Conservation (phyloP, 768 basidiomycete species). For the Mycena vulgaris region DNA sequence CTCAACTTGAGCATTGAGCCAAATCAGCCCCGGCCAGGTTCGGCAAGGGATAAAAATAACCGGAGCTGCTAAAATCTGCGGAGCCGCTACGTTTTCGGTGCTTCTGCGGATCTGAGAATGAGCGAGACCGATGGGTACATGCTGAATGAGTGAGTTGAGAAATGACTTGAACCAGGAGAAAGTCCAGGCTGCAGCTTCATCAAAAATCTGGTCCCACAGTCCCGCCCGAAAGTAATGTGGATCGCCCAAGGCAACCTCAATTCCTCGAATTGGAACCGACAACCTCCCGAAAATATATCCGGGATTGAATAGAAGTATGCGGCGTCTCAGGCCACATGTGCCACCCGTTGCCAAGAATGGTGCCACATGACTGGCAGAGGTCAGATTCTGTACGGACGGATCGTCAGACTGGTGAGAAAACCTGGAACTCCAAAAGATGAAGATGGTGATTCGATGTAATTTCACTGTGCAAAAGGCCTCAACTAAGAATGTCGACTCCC, state of each 20-base stretch:
- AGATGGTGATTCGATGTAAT: background rate
- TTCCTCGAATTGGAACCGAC: background rate
- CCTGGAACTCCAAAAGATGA: background rate
- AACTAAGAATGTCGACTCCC: background rate
- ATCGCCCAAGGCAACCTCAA: no score
- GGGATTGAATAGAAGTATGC: background rate
- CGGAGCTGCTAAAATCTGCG: background rate
- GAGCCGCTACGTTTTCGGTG: conserved; percentile 15
- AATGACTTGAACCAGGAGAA: background rate
- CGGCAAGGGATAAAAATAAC: background rate
- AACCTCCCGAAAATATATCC: conserved; percentile 24
- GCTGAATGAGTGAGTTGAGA: background rate
- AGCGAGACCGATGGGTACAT: background rate
- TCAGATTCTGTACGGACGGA: background rate
- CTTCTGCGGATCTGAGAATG: conserved; percentile 18
- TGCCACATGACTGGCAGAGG: background rate
- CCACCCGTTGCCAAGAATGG: background rate
- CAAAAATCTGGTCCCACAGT: background rate
- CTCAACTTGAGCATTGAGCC: background rate
- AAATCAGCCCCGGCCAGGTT: background rate
- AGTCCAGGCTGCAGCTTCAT: background rate
- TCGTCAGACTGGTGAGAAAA: background rate
- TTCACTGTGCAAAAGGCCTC: background rate
- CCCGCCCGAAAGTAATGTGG: no score
- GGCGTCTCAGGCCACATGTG: background rate